Evolutionary conservation across 495 filamentous ascomycete species (phyloP).

Genomic region (Neurospora sp.): DNA sequence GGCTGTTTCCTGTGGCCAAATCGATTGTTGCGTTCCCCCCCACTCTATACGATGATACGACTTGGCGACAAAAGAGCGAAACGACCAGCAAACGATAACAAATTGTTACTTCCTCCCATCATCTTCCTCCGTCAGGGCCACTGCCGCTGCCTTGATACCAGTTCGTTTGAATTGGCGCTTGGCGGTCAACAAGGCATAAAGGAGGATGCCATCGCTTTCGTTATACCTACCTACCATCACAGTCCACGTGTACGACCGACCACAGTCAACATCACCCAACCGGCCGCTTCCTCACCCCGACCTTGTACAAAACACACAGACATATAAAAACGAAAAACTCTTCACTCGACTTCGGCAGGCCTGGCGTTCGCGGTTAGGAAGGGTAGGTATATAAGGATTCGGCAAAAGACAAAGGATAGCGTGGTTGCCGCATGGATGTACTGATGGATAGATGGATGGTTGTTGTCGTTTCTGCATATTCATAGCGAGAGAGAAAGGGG

Average conservation of each 20-base stretch:
- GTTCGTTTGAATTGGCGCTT: neutral
- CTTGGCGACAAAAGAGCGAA: neutral
- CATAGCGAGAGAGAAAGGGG: neutral
- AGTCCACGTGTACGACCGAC: too few species aligned
- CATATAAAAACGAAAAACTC: conserved; percentile 8
- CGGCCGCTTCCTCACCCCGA: neutral
- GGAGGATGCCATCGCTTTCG: neutral
- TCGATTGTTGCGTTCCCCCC: neutral
- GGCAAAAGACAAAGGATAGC: neutral
- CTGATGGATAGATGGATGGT: neutral
- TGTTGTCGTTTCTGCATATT: neutral
- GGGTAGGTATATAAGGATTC: neutral
- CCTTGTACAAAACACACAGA: neutral
- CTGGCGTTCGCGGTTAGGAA: conserved; percentile 26
- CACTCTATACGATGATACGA: neutral
- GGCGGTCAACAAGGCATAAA: neutral
- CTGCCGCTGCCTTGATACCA: neutral
- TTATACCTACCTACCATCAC: too few species aligned
- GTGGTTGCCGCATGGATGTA: neutral
- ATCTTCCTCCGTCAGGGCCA: neutral
- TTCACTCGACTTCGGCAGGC: conserved; percentile 41
- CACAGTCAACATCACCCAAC: too few species aligned
- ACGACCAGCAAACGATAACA: neutral
- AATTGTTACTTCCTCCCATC: neutral
- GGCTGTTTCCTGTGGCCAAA: neutral